Evolutionary conservation across 2,329 filamentous ascomycete species (phyloP).

Genomic region (Huntiella savannae): DNA sequence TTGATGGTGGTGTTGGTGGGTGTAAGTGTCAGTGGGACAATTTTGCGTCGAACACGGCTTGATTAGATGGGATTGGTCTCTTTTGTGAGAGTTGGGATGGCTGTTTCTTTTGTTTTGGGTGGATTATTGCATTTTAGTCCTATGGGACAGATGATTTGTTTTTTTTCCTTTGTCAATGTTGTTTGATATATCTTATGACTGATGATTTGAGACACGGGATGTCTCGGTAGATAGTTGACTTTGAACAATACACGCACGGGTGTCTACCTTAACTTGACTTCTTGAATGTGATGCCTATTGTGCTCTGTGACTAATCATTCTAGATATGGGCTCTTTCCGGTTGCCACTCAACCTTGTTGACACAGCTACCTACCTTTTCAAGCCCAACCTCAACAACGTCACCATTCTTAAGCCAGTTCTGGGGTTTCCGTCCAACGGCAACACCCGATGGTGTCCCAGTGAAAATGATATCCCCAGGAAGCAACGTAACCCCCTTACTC

Average conservation of each 20-base stretch:
- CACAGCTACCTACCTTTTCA: slow-evolving; percentile 44
- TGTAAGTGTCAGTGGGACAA: slow-evolving; percentile 45
- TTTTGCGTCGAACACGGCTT: not conserved
- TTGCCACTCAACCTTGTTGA: slow-evolving; percentile 24
- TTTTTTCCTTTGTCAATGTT: not conserved
- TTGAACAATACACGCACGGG: not conserved
- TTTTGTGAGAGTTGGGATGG: not conserved
- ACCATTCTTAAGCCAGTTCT: slow-evolving; percentile 49
- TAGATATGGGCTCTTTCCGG: slow-evolving; percentile 16
- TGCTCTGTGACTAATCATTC: not conserved
- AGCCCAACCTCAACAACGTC: slow-evolving; percentile 51
- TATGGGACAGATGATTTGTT: not conserved
- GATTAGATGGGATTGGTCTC: no score
- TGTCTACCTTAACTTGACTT: not conserved
- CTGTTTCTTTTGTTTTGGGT: not conserved
- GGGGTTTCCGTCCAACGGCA: slow-evolving; percentile 48
- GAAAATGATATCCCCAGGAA: slow-evolving; percentile 47
- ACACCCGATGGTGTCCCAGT: slow-evolving; percentile 54
- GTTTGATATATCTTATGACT: not conserved
- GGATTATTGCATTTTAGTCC: not conserved
- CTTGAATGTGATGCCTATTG: not conserved
- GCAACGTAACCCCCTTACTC: slow-evolving; percentile 40
- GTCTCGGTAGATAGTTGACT: no score
- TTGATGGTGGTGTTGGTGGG: slow-evolving; percentile 43
- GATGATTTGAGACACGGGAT: not conserved